These are phyloP conservation scores for Coemansia sp. DNA, from an alignment of 192 early-diverging fungal species.

Conservation along the genomic window DNA sequence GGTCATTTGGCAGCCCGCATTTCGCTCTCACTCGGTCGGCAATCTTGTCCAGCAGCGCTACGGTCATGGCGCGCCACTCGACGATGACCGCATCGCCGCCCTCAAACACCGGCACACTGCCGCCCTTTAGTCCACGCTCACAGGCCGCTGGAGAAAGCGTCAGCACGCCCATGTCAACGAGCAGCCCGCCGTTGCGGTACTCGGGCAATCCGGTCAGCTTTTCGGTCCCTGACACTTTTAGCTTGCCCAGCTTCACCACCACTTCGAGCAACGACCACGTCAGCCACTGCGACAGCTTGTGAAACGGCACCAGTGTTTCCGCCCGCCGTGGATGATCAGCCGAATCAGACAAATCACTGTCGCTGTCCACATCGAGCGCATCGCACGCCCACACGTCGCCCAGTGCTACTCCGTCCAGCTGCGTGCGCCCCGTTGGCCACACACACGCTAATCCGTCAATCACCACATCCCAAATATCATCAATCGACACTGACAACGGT, in stretches of 20 bases:
- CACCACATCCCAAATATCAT: conserved; percentile 77
- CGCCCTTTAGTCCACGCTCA: conserved; percentile 58
- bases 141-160: conserved; percentile 56
- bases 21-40: conserved; percentile 61
- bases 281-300: conserved; percentile 96
- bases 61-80: conserved; percentile 93
- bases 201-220: conserved; percentile 83
- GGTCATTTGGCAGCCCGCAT: conserved; percentile 47
- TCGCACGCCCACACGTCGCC: conserved; percentile 91
- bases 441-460: conserved; percentile 75
- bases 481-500: conserved; percentile 59
- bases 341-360: background rate
- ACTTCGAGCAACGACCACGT: conserved; percentile 90
- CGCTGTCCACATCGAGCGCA: conserved; percentile 42
- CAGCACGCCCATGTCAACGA: conserved; percentile 84
- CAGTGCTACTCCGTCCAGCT: conserved; percentile 70
- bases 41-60: conserved; percentile 74
- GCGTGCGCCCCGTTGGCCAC: conserved; percentile 83
- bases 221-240: conserved; percentile 59
- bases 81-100: conserved; percentile 79
- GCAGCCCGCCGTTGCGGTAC: conserved; percentile 83
- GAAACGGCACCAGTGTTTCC: conserved; percentile 72
- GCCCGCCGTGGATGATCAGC: background rate
- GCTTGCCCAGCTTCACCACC: conserved; percentile 56
- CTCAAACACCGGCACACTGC: conserved; percentile 67